These are phyloP conservation scores for Mucor sp. DNA, from an alignment of 371 early-diverging fungal genomes.

Conservation along the genomic window DNA sequence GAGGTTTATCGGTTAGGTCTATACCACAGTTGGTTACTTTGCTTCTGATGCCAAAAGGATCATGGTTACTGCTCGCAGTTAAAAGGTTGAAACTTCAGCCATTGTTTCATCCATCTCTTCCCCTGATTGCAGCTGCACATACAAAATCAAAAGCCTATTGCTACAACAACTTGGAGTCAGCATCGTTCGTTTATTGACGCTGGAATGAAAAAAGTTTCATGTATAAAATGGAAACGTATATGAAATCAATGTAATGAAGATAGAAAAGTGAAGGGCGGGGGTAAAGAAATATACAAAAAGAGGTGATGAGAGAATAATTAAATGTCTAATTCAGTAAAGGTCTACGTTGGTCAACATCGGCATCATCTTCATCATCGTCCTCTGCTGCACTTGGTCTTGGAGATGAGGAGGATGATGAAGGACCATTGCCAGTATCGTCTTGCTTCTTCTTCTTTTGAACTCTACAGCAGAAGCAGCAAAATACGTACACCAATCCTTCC, in stretches of 20 bases:
- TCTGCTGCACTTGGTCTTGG: neutral
- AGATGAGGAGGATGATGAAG: neutral
- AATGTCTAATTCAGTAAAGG: slow-evolving; percentile 2
- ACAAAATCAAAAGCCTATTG: too few relatives aligned
- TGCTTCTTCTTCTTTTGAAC: neutral
- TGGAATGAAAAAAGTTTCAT: neutral
- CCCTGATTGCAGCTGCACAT: too few relatives aligned
- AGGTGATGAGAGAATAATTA: neutral
- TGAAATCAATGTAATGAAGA: slow-evolving; percentile 1
- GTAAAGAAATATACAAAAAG: neutral
- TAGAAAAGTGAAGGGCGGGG: neutral
- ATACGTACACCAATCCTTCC: neutral
- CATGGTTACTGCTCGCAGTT: too few relatives aligned
- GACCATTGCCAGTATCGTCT: neutral
- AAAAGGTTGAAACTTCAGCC: too few relatives aligned
- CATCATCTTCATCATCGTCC: neutral
- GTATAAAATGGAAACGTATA: neutral
- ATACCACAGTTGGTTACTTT: too few relatives aligned
- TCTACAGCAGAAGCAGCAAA: neutral
- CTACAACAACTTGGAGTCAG: too few relatives aligned
- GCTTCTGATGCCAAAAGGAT: too few relatives aligned
- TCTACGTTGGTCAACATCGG: neutral
- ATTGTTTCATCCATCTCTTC: too few relatives aligned
- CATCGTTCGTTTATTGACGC: too few relatives aligned
- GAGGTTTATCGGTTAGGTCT: too few relatives aligned